A percentile compares a stretch with the other conserved stretches of the same genome.
These are phyloP conservation scores for Phaeosphaeriaceae sp. DNA, from an alignment of 2,329 filamentous ascomycete species.

Conservation along the genomic window DNA sequence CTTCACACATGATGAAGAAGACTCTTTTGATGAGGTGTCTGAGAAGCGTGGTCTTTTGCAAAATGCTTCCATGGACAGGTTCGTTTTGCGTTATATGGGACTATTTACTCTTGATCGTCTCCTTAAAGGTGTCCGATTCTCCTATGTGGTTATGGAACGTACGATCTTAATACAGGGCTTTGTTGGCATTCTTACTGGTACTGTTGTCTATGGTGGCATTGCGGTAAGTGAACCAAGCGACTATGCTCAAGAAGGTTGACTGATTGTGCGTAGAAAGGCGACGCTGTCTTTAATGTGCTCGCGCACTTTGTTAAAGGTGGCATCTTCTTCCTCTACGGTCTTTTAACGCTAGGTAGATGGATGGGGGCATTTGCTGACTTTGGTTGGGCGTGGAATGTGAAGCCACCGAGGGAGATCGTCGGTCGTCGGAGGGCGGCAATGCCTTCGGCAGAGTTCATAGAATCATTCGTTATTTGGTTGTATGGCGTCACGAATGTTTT, in stretches of 20 bases:
- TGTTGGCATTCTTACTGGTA: constrained; percentile 72
- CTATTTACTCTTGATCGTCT: constrained; percentile 61
- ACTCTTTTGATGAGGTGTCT: constrained; percentile 55
- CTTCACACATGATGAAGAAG: constrained; percentile 50
- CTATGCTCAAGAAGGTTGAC: constrained; percentile 7
- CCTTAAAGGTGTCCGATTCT: constrained; percentile 63
- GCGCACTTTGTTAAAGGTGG: constrained; percentile 95
- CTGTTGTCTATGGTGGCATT: constrained; percentile 79
- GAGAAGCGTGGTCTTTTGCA: constrained; percentile 56
- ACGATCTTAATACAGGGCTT: constrained; percentile 81
- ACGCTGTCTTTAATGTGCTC: constrained; percentile 78
- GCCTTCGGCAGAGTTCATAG: constrained; percentile 85
- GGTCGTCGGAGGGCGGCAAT: constrained; percentile 66
- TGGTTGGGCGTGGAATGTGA: constrained; percentile 95
- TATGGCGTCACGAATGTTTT: constrained; percentile 93
- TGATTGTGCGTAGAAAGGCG: constrained; percentile 62
- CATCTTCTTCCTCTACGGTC: constrained; percentile 92
- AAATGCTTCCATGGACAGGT: constrained; percentile 55
- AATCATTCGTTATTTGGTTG: constrained; percentile 87
- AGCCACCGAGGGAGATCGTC: constrained; percentile 64
- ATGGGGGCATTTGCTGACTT: constrained; percentile 87
- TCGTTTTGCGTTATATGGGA: constrained; percentile 62
- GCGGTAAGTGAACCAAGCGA: constrained; percentile 67
- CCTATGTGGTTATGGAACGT: constrained; percentile 75
- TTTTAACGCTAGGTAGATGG: constrained; percentile 87